These are phyloP conservation scores for Chalciporus chontae DNA, from an alignment of 768 basidiomycete species.

Conservation along the genomic window DNA sequence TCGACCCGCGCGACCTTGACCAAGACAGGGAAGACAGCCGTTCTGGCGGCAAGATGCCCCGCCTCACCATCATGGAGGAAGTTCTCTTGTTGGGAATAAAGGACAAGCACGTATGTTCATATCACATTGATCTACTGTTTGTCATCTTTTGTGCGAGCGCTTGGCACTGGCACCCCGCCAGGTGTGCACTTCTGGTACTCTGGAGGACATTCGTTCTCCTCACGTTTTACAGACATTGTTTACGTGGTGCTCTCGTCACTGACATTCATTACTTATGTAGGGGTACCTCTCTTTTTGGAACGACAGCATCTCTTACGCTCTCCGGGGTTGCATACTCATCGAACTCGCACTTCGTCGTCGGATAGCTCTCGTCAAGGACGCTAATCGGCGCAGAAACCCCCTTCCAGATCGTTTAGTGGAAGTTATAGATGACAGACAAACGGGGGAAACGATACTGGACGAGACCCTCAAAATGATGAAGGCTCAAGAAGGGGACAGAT, in stretches of 20 bases:
- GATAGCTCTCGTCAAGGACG: constrained; percentile 87
- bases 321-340: constrained; percentile 96
- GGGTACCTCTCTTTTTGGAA: constrained; percentile 99
- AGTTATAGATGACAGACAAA: constrained; percentile 88
- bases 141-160: constrained; percentile 11
- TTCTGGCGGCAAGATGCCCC: constrained; percentile 71
- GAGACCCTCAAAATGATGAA: constrained; percentile 98
- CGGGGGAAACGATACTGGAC: constrained; percentile 94
- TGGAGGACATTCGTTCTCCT: background rate
- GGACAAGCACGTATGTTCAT: constrained; percentile 79
- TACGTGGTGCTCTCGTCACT: constrained; percentile 3
- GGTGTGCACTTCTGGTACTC: background rate
- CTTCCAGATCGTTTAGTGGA: constrained; percentile 84
- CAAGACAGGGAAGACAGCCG: constrained; percentile 61
- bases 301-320: constrained; percentile 98
- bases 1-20: constrained; percentile 87
- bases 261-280: constrained; percentile 30
- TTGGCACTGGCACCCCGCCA: background rate
- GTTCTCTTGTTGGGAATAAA: constrained; percentile 90
- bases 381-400: constrained; percentile 64
- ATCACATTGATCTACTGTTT: constrained; percentile 1
- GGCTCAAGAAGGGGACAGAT: constrained; percentile 46
- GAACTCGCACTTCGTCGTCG: constrained; percentile 94
- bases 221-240: background rate
- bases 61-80: constrained; percentile 95